Conservation (phyloP, 164 flowering plant species). For the Platanus orientalis region DNA sequence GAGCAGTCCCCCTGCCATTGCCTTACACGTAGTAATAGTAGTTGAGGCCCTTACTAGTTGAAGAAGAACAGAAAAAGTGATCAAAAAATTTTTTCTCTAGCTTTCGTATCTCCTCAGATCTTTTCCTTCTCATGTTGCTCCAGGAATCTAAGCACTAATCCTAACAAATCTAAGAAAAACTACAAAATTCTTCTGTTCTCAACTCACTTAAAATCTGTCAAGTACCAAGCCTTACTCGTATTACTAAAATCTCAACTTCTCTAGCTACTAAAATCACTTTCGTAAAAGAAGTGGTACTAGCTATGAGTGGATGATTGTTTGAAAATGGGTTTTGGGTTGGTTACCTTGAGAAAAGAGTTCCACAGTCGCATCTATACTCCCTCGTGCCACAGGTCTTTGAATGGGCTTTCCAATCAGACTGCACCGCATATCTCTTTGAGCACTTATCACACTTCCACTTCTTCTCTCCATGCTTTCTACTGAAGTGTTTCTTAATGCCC, state of each 20-base stretch:
- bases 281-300: too few relatives aligned
- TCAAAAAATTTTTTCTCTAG: neutral
- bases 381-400: slow-evolving; percentile 84
- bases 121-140: slow-evolving; percentile 1
- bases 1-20: slow-evolving; percentile 26
- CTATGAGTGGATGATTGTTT: neutral
- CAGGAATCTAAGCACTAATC: slow-evolving; percentile 14
- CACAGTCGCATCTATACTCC: slow-evolving; percentile 86
- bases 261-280: too few relatives aligned
- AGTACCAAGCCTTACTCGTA: too few relatives aligned
- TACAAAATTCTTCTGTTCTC: neutral
- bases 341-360: slow-evolving; percentile 91
- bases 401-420: slow-evolving; percentile 94
- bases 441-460: slow-evolving; percentile 94
- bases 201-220: too few relatives aligned
- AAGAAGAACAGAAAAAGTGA: neutral
- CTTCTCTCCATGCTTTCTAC: slow-evolving; percentile 90
- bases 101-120: neutral
- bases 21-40: slow-evolving; percentile 17
- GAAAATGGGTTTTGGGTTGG: neutral
- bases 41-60: slow-evolving; percentile 9
- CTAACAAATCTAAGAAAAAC: slow-evolving; percentile 4
- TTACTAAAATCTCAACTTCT: too few relatives aligned
- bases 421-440: slow-evolving; percentile 80
- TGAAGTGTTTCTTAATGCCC: slow-evolving; percentile 85